A percentile compares a stretch with the other conserved stretches of the same genome.
Conservation (phyloP, 73 alveolate species). For the Paraurostyla sp. region DNA sequence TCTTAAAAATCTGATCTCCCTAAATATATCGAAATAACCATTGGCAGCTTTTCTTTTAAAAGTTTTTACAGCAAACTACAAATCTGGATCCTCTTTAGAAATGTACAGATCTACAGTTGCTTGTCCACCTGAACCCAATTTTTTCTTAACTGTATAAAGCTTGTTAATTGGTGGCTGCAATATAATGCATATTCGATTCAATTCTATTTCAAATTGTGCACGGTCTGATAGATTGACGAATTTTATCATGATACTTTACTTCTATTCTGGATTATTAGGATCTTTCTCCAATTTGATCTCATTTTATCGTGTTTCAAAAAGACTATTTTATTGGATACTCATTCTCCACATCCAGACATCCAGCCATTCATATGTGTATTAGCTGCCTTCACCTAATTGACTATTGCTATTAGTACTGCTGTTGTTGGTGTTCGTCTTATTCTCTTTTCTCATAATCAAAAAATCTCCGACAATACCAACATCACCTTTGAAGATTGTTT, state of each 20-base stretch:
- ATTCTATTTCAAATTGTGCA: not conserved
- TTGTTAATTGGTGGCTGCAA: not conserved
- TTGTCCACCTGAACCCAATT: not conserved
- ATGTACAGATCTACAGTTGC: not conserved
- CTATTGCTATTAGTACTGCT: too few species aligned
- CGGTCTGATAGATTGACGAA: not conserved
- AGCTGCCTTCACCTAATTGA: too few species aligned
- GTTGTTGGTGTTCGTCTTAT: not conserved
- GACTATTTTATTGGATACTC: not conserved
- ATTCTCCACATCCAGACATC: constrained; percentile 32
- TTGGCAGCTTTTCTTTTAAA: not conserved
- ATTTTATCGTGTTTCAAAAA: not conserved
- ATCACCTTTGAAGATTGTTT: not conserved
- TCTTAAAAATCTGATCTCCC: constrained; percentile 6
- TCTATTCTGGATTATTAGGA: not conserved
- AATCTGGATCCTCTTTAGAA: not conserved
- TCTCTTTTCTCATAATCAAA: not conserved
- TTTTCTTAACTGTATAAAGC: not conserved
- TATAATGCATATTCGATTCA: not conserved
- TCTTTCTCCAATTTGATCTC: not conserved
- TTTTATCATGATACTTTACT: not conserved
- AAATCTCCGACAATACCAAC: not conserved
- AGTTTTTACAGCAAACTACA: constrained; percentile 1
- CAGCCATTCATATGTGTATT: not conserved
- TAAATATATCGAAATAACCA: not conserved